phyloP scores from a whole-genome alignment of 768 basidiomycete species.

The Auriscalpium vulgare region DNA sequence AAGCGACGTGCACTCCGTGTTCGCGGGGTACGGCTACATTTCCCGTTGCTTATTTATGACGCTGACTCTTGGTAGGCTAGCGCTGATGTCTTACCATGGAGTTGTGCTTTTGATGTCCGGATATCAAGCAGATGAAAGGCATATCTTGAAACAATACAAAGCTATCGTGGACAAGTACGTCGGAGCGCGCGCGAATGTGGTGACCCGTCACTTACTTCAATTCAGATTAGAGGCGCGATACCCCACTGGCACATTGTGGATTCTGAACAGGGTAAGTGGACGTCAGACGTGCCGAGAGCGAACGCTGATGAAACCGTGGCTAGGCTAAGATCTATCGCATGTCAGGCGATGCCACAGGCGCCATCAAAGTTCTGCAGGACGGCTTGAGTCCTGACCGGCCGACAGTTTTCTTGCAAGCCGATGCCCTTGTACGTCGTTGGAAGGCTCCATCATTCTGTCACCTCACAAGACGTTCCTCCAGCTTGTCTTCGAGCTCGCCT shows the following conservation, averaged over 20 bases:
- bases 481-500: slow-evolving; percentile 73
- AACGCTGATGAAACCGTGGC: background rate
- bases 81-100: slow-evolving; percentile 76
- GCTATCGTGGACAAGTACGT: slow-evolving; percentile 57
- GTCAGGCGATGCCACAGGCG: slow-evolving; percentile 53
- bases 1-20: slow-evolving; percentile 66
- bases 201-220: background rate
- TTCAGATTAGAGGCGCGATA: slow-evolving; percentile 47
- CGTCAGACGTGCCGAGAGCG: background rate
- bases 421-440: slow-evolving; percentile 45
- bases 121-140: slow-evolving; percentile 66
- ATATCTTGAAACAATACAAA: slow-evolving; percentile 54
- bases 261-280: slow-evolving; percentile 50
- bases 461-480: slow-evolving; percentile 19
- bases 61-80: slow-evolving; percentile 34
- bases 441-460: background rate
- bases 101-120: slow-evolving; percentile 63
- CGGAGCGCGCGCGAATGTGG: background rate
- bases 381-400: slow-evolving; percentile 48
- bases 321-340: slow-evolving; percentile 75
- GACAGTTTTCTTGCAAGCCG: slow-evolving; percentile 61
- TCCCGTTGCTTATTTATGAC: background rate
- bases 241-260: slow-evolving; percentile 66
- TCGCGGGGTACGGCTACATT: slow-evolving; percentile 50
- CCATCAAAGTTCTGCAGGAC: slow-evolving; percentile 52